Conservation (phyloP, 2,329 filamentous ascomycete species). For the Aspergillus terreus region DNA sequence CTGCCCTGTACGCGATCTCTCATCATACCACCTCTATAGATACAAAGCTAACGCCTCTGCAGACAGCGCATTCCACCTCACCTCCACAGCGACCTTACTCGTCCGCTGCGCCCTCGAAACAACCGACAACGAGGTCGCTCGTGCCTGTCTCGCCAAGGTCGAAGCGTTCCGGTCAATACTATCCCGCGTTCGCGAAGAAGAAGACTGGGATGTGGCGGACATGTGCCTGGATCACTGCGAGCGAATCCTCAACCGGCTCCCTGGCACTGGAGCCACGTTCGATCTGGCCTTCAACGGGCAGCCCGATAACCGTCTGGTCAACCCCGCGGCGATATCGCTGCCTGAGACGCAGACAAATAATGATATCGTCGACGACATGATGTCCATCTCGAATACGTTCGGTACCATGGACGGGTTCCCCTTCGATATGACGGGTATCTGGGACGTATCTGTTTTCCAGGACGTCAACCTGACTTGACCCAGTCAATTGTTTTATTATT, state of each 20-base stretch:
- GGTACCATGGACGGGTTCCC: slow-evolving; percentile 45
- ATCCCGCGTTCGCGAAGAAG: slow-evolving; percentile 45
- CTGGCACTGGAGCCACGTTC: slow-evolving; percentile 21
- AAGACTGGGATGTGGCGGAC: slow-evolving; percentile 55
- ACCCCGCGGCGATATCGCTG: slow-evolving; percentile 37
- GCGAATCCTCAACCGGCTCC: slow-evolving; percentile 40
- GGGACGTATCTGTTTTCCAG: slow-evolving; percentile 43
- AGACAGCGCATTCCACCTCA: slow-evolving; percentile 52
- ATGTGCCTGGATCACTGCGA: slow-evolving; percentile 52
- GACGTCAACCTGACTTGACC: slow-evolving; percentile 30
- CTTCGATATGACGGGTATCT: slow-evolving; percentile 46
- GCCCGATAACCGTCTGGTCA: slow-evolving; percentile 30
- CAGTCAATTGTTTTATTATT: neutral
- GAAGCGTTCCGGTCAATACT: slow-evolving; percentile 48
- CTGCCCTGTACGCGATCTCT: slow-evolving; percentile 38
- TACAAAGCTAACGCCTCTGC: slow-evolving; percentile 7
- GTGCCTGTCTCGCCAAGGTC: slow-evolving; percentile 45
- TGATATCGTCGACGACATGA: slow-evolving; percentile 46
- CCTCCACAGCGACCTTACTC: slow-evolving; percentile 52
- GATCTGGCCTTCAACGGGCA: slow-evolving; percentile 10
- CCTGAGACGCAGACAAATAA: slow-evolving; percentile 44
- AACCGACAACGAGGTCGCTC: slow-evolving; percentile 43
- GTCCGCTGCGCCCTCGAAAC: slow-evolving; percentile 52
- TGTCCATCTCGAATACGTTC: slow-evolving; percentile 44
- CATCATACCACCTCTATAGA: neutral